phyloP scores from a whole-genome alignment of 106 monocot species.

The Apostasia ramifera region DNA sequence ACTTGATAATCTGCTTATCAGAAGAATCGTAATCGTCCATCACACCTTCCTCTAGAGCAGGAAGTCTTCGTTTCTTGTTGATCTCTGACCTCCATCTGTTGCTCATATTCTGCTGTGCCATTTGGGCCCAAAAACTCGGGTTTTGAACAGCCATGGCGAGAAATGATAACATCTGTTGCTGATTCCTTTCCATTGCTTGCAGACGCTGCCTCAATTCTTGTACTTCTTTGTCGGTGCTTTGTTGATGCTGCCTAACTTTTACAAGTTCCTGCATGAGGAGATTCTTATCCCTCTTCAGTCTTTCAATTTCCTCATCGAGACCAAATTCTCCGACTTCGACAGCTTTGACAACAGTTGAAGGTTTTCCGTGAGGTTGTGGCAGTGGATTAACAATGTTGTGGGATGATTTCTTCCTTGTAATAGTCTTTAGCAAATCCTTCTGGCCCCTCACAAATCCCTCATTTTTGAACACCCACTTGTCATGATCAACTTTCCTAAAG shows the following conservation, averaged over 20 bases:
- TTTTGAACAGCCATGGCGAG: slow-evolving; percentile 47
- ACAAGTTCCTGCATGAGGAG: slow-evolving; percentile 51
- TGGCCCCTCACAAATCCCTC: slow-evolving; percentile 34
- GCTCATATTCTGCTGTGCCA: slow-evolving; percentile 36
- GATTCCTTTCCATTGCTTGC: slow-evolving; percentile 39
- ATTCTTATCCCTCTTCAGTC: slow-evolving; percentile 48
- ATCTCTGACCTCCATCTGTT: slow-evolving; percentile 19
- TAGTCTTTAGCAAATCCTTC: slow-evolving; percentile 32
- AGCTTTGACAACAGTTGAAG: slow-evolving; percentile 21
- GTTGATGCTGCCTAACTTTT: slow-evolving; percentile 47
- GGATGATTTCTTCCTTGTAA: slow-evolving; percentile 30
- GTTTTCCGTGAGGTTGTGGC: slow-evolving; percentile 8
- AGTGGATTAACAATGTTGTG: slow-evolving; percentile 11
- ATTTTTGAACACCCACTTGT: slow-evolving; percentile 45
- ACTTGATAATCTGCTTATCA: slow-evolving; percentile 37
- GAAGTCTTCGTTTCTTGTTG: slow-evolving; percentile 45
- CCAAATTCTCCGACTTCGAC: slow-evolving; percentile 52
- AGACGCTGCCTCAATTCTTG: slow-evolving; percentile 25
- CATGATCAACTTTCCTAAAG: slow-evolving; percentile 34
- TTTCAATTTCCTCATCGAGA: slow-evolving; percentile 40
- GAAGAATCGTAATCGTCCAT: neutral
- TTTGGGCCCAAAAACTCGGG: slow-evolving; percentile 25
- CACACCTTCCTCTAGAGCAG: slow-evolving; percentile 18
- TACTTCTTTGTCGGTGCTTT: slow-evolving; percentile 26
- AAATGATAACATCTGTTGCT: slow-evolving; percentile 54